phyloP scores from a whole-genome alignment of 305 asterid species.

The Fraxinus dipetala region DNA sequence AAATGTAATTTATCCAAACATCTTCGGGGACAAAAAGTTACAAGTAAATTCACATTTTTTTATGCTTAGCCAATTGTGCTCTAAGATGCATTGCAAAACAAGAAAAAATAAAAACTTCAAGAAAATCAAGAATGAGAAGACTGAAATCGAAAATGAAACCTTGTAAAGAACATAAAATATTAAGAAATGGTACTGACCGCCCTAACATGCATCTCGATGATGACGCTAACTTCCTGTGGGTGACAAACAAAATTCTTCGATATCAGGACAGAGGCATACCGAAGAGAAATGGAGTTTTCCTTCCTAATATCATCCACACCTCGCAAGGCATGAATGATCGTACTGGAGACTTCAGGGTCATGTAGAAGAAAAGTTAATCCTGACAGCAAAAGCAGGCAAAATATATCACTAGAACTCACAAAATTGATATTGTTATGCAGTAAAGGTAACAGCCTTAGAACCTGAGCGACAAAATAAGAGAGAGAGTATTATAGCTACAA shows the following conservation, averaged over 20 bases:
- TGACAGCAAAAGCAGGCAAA: slow-evolving; percentile 39
- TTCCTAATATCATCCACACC: slow-evolving; percentile 57
- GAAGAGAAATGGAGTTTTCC: slow-evolving; percentile 65
- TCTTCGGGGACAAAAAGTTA: not conserved
- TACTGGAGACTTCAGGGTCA: slow-evolving; percentile 69
- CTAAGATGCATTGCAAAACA: not conserved
- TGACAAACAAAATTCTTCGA: slow-evolving; percentile 74
- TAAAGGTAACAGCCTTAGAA: slow-evolving; percentile 26
- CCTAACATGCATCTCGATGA: slow-evolving; percentile 75
- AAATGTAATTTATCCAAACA: not conserved
- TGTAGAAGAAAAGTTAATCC: slow-evolving; percentile 75
- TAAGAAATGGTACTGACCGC: slow-evolving; percentile 52
- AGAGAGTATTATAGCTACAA: slow-evolving; percentile 70
- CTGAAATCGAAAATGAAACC: slow-evolving; percentile 16
- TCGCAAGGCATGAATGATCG: slow-evolving; percentile 59
- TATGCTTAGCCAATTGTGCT: not conserved
- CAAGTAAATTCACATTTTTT: not conserved
- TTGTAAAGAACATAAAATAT: slow-evolving; percentile 8
- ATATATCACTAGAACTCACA: slow-evolving; percentile 24
- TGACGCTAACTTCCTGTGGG: slow-evolving; percentile 68
- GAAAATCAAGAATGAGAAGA: not conserved
- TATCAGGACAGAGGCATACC: slow-evolving; percentile 72
- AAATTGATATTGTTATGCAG: slow-evolving; percentile 10
- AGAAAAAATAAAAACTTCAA: slow-evolving; percentile 3
- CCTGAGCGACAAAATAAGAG: slow-evolving; percentile 88